Evolutionary conservation across 495 filamentous ascomycete genomes (phyloP), one percentile per base, ranked within the genome.

Genomic region (Aspergillus hancockii): DNA sequence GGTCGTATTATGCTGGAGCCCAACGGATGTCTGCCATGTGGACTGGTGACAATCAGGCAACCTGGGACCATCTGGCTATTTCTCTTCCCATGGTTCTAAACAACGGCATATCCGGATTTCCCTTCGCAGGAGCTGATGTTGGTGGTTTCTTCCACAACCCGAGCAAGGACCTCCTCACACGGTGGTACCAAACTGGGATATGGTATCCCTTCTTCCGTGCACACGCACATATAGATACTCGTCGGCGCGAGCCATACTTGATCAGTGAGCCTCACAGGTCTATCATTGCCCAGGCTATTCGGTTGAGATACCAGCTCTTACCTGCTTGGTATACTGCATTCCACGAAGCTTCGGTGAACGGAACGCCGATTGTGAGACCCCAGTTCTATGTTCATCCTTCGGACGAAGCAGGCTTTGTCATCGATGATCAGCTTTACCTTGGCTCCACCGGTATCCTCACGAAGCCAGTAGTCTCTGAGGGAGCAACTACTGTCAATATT

Each of bases 191-290:
- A 72, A 85, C 92, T 40, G 95, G 94, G 54, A 91, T 91, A 41
- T 98, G 96, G 85, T 98, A 98, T 71, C 94, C 94, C 21, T 98
- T 98, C 82, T 96, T 97, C 88, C 89, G 94, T 41, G 94, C 83
- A n/a, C 94, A 98, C 67, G 94, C 94, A 18, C 94, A 98, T 70
- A 97, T 97, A 61, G 94, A 98, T 66, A 88, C 93, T 49, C 90
- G 94, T 23, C 88, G 94, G 13, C 87, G 94, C 38, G 94, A 98
- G 79, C 94, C 95, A 5, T 98, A 97, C 70, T 79, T 98, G 32
- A 81, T 85, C 19, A 89, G 89, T 41, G 88, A 93, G 61, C 93
- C 93, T 0, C 91, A 96, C 72, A 88, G 84, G 23, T 80, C 82
- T 34, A 96, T 96, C 67, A 93, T 97, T 63, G 87, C 90, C 0